Percentiles rank a stretch among this genome's conserved stretches.
Conservation (phyloP, 2,329 filamentous ascomycete genomes). For the Didymella segeticola region DNA sequence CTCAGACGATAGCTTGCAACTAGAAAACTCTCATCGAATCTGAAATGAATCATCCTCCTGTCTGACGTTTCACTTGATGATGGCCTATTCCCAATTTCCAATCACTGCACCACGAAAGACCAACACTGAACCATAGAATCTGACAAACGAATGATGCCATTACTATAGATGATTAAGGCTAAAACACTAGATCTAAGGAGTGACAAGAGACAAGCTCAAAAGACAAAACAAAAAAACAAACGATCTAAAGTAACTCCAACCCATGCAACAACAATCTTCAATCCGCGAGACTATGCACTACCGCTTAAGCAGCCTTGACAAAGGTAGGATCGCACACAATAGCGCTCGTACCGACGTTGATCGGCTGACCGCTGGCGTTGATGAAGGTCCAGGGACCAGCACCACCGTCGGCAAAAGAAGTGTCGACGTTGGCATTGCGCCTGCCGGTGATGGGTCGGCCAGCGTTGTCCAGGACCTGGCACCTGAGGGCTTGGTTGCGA, state of each 20-base stretch:
- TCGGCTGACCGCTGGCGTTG: background rate
- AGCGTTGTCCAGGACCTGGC: constrained; percentile 21
- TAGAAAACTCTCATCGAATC: no score
- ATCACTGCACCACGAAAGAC: no score
- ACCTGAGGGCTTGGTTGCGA: constrained; percentile 18
- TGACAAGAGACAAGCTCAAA: background rate
- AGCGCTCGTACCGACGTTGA: constrained; percentile 14
- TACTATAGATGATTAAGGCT: background rate
- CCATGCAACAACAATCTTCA: background rate
- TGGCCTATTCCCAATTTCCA: no score
- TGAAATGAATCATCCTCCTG: no score
- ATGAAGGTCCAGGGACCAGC: constrained; percentile 23
- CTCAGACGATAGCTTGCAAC: no score
- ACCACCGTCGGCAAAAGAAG: constrained; percentile 24
- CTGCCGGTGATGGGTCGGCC: constrained; percentile 15
- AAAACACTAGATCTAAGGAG: background rate
- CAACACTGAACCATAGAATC: no score
- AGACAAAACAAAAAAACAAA: background rate
- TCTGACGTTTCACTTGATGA: no score
- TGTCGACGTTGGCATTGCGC: constrained; percentile 23
- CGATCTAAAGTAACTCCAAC: background rate
- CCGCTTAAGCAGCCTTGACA: constrained; percentile 2
- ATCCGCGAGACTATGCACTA: background rate
- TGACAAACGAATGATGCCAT: background rate
- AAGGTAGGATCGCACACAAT: constrained; percentile 27